Evolutionary conservation across 164 flowering plant genomes (phyloP).

Genomic region (Vitis riparia): DNA sequence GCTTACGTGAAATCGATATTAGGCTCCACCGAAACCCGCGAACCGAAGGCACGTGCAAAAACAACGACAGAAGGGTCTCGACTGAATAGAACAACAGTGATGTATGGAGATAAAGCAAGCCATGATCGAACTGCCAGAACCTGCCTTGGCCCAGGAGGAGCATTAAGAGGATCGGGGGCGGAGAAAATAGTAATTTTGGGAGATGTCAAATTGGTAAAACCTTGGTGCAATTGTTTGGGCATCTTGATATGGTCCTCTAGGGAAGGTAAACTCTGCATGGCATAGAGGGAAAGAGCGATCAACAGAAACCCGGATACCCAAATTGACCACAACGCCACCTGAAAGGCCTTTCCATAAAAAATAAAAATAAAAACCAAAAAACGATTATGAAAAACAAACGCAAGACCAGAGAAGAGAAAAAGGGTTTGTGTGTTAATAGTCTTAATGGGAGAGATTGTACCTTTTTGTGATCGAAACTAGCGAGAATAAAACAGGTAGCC

Average conservation of each 20-base stretch:
- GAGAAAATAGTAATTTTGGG: conserved; percentile 68
- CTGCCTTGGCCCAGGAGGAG: conserved; percentile 57
- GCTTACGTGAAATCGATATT: conserved; percentile 90
- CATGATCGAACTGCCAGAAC: conserved; percentile 77
- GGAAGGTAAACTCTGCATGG: conserved; percentile 56
- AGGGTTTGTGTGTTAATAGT: too few species aligned
- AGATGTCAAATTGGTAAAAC: conserved; percentile 5
- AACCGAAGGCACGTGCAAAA: conserved; percentile 48
- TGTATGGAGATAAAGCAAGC: conserved; percentile 67
- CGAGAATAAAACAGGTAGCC: too few species aligned
- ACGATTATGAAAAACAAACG: background rate
- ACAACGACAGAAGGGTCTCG: conserved; percentile 54
- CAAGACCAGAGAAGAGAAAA: background rate
- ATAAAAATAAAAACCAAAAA: background rate
- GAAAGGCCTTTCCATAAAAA: conserved; percentile 34
- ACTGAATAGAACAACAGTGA: conserved; percentile 71
- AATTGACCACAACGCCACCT: conserved; percentile 61
- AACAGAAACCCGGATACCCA: conserved; percentile 83
- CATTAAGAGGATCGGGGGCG: conserved; percentile 58
- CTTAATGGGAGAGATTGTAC: too few species aligned
- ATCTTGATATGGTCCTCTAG: conserved; percentile 33
- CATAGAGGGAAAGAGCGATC: conserved; percentile 66
- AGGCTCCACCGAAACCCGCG: conserved; percentile 68
- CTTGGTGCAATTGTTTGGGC: conserved; percentile 16
- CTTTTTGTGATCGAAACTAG: too few species aligned